phyloP scores from a whole-genome alignment of 2,329 filamentous ascomycete species.

The Talaromyces sp. region DNA sequence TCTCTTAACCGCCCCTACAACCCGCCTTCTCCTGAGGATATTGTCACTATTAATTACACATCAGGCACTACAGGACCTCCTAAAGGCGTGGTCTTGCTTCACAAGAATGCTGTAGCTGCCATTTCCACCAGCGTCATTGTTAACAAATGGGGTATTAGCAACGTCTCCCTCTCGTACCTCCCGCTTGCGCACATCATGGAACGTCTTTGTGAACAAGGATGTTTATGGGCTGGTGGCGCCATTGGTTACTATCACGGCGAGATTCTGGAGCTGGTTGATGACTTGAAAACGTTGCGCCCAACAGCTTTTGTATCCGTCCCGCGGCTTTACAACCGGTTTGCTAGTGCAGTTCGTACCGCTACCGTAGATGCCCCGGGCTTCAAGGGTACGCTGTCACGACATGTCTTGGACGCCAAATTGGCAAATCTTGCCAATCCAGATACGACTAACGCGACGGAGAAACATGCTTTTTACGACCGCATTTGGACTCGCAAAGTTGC shows the following conservation, averaged over 20 bases:
- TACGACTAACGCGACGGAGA: conserved; percentile 63
- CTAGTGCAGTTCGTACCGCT: conserved; percentile 69
- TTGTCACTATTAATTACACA: conserved; percentile 69
- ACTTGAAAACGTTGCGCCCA: conserved; percentile 80
- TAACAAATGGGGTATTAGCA: conserved; percentile 37
- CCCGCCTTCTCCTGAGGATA: conserved; percentile 67
- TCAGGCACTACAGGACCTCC: conserved; percentile 61
- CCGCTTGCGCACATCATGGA: conserved; percentile 93
- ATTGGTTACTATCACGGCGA: conserved; percentile 96
- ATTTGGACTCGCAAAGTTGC: conserved; percentile 88
- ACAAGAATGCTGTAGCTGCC: conserved; percentile 72
- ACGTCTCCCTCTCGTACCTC: conserved; percentile 77
- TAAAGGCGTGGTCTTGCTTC: conserved; percentile 66
- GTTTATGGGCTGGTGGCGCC: conserved; percentile 64
- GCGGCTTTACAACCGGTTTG: conserved; percentile 85
- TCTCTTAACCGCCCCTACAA: conserved; percentile 64
- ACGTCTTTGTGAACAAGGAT: conserved; percentile 71
- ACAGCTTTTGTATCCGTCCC: conserved; percentile 84
- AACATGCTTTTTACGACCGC: conserved; percentile 50
- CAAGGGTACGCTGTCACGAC: conserved; percentile 73
- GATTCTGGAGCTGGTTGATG: conserved; percentile 77
- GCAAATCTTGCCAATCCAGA: conserved; percentile 66
- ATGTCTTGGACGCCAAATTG: conserved; percentile 73
- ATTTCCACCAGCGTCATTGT: conserved; percentile 55
- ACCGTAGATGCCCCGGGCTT: conserved; percentile 76